Base-by-base conservation (phyloP, 1,284 basidiomycete genomes). In the Cystobasidiaceae sp. region DNA sequence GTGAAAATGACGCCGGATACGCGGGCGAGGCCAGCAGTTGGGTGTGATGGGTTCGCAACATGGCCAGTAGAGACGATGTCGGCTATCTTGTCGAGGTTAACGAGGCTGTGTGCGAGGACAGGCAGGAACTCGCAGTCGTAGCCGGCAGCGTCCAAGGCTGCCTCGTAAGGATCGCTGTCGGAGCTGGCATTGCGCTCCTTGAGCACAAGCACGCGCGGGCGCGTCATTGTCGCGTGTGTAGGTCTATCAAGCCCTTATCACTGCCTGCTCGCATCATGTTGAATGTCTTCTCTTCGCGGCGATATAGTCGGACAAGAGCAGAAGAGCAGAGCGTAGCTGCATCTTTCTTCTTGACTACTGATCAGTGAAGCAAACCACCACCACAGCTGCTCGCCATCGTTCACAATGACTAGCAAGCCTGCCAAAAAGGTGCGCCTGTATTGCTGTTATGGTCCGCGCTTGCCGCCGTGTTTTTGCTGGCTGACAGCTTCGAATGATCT, bases 1-100 rank as follows among this genome's bases (percentile, higher is more conserved):
- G 89, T 90, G 21, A 90, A 74, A 50, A 90, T 81, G 3, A 89
- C 85, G 3, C 85, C 88, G 6, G 75, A 77, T 80, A 79, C 32
- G 73, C 69, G 3, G 64, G 25, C 1, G 19, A 19, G 44, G 21
- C 44, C 19, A 23, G 8, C 50, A 32, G 37, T 2, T 23, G 50
- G 25, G 4, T 23, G 7, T 33, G 1, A 15, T 17, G 9, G 3
- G 17, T 17, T 7, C 4, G 15, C 68, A 1, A 69, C 59, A 3
- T 80, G 80, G 0, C 82, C 82, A 11, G 68, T 64, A 0, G 66
- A 55, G 46, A 88, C 74, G 45, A 81, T 76, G 11, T 72, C 67
- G 21, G 74, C 71, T 21, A 91, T 80, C n/a, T 70, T 59, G 1
- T 79, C 72, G 5, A 81, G 63, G 71, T 87, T 82, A 30, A 79